Percentiles rank a stretch among this genome's conserved stretches.
phyloP scores from a whole-genome alignment of 1,284 basidiomycete species.

The Amylostereum areolatum region DNA sequence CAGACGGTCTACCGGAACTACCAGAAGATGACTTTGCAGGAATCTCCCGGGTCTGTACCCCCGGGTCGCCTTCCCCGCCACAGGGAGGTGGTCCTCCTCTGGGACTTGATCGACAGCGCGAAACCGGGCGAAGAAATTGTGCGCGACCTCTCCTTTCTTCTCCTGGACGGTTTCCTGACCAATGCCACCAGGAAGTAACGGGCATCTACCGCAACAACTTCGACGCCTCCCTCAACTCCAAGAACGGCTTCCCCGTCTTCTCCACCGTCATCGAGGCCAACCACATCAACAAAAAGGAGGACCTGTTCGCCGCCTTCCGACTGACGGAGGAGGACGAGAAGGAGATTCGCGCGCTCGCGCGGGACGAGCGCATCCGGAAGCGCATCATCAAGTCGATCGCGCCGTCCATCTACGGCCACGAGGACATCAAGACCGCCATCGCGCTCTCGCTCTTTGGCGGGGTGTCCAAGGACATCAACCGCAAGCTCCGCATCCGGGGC shows the following conservation, averaged over 20 bases:
- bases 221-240: slow-evolving; percentile 95
- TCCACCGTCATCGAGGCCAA: slow-evolving; percentile 98
- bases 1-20: slow-evolving; percentile 99
- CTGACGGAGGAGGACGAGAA: slow-evolving; percentile 96
- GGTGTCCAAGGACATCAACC: slow-evolving; percentile 91
- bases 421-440: slow-evolving; percentile 97
- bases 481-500: slow-evolving; percentile 94
- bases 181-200: slow-evolving; percentile 73
- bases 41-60: slow-evolving; percentile 97
- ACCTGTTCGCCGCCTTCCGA: slow-evolving; percentile 91
- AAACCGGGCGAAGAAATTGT: slow-evolving; percentile 99
- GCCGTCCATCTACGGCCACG: slow-evolving; percentile 97
- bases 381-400: slow-evolving; percentile 98
- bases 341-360: slow-evolving; percentile 80
- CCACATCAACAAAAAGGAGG: slow-evolving; percentile 96
- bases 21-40: slow-evolving; percentile 98
- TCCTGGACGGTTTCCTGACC: slow-evolving; percentile 3
- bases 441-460: slow-evolving; percentile 95
- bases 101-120: slow-evolving; percentile 97
- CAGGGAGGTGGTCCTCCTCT: slow-evolving; percentile 93
- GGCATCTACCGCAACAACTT: slow-evolving; percentile 99
- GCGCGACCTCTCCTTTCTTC: slow-evolving; percentile 23
- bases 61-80: slow-evolving; percentile 95
- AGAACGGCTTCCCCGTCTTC: slow-evolving; percentile 99
- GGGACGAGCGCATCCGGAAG: slow-evolving; percentile 92